Conservation (phyloP, 176 grass and related monocot genomes). For the Aegilops sharonensis region DNA sequence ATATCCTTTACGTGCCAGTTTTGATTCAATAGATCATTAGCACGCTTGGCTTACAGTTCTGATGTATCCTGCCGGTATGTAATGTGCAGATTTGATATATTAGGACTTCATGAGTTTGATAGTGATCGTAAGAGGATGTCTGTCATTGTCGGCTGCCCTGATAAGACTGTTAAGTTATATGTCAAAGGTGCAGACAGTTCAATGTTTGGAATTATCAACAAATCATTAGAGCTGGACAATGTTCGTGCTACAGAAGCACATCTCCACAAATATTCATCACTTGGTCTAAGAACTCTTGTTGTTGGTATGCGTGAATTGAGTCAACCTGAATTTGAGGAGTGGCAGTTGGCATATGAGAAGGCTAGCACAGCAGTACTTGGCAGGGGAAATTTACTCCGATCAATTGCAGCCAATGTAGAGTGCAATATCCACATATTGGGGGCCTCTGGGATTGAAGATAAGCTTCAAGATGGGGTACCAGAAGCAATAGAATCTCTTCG, state of each 20-base stretch:
- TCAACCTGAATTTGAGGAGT: conserved; percentile 53
- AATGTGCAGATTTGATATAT: conserved; percentile 64
- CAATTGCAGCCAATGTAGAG: conserved; percentile 62
- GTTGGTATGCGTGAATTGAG: conserved; percentile 58
- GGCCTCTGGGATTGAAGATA: conserved; percentile 90
- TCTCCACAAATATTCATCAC: conserved; percentile 71
- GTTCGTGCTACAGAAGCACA: conserved; percentile 58
- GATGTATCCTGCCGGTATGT: conserved; percentile 25
- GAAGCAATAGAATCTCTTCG: conserved; percentile 89
- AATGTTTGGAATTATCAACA: conserved; percentile 66
- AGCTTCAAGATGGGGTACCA: conserved; percentile 81
- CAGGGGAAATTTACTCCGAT: conserved; percentile 52
- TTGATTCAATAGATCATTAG: conserved; percentile 22
- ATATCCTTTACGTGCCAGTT: background rate
- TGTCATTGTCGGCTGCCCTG: conserved; percentile 68
- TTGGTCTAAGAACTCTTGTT: conserved; percentile 77
- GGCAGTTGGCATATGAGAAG: conserved; percentile 63
- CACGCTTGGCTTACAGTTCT: conserved; percentile 12
- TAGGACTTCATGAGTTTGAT: conserved; percentile 95
- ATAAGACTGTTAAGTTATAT: conserved; percentile 71
- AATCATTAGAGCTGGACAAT: conserved; percentile 39
- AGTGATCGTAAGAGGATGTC: conserved; percentile 98
- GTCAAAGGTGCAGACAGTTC: conserved; percentile 89
- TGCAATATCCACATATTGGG: conserved; percentile 62
- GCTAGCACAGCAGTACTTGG: conserved; percentile 68